Evolutionary conservation across 495 filamentous ascomycete genomes (phyloP).

Genomic region (Aspergillus panamensis): DNA sequence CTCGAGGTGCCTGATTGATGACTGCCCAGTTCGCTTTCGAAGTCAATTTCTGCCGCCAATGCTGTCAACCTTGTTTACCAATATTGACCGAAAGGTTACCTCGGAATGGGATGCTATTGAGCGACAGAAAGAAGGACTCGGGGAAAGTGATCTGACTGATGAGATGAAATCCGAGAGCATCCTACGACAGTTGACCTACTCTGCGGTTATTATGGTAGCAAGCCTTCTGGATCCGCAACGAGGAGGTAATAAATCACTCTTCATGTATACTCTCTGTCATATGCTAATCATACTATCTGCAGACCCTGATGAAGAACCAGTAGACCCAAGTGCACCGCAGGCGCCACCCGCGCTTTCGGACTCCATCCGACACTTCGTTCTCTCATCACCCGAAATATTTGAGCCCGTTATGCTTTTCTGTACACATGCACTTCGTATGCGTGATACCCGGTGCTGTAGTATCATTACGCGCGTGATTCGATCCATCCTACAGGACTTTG

Average conservation of each 20-base stretch:
- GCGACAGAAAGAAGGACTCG: conserved; percentile 59
- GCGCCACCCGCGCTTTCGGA: conserved; percentile 35
- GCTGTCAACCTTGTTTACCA: conserved; percentile 73
- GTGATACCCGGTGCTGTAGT: conserved; percentile 82
- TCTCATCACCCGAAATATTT: conserved; percentile 72
- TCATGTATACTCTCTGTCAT: background rate
- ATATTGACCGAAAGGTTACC: conserved; percentile 81
- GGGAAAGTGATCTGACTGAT: conserved; percentile 70
- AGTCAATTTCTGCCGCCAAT: conserved; percentile 83
- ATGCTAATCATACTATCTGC: conserved; percentile 14
- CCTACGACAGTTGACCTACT: conserved; percentile 86
- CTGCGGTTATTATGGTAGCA: conserved; percentile 85
- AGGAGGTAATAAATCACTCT: conserved; percentile 32
- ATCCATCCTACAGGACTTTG: conserved; percentile 78
- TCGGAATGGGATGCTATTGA: conserved; percentile 74
- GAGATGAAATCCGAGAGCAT: conserved; percentile 99
- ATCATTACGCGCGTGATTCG: conserved; percentile 81
- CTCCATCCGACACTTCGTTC: conserved; percentile 72
- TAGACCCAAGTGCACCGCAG: conserved; percentile 41
- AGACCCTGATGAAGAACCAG: conserved; percentile 43
- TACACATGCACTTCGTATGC: conserved; percentile 84
- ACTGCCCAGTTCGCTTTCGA: conserved; percentile 76
- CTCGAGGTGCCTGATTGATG: conserved; percentile 80
- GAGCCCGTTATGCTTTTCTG: conserved; percentile 89
- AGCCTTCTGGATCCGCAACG: conserved; percentile 75